Evolutionary conservation across 768 basidiomycete genomes (phyloP).

Genomic region (Coprinellus micaceus): DNA sequence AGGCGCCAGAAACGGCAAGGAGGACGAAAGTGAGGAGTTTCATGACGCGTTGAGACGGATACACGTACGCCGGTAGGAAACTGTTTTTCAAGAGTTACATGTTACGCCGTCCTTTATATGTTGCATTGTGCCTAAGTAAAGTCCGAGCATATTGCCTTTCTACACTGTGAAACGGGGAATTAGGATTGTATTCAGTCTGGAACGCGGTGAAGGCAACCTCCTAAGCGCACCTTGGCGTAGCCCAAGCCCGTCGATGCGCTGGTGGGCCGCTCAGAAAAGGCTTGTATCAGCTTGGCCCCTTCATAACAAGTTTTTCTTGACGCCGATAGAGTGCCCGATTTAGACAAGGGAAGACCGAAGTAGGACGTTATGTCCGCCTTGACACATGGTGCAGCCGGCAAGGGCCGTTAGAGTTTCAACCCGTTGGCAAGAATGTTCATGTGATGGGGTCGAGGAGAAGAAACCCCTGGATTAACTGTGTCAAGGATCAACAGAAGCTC

Average conservation of each 20-base stretch:
- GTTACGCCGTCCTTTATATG: not conserved
- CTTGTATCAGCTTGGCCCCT: no score
- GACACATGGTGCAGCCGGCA: not conserved
- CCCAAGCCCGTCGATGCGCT: no score
- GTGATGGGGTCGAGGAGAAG: not conserved
- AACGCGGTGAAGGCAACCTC: no score
- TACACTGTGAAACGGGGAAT: no score
- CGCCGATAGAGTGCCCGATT: not conserved
- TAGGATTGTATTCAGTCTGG: no score
- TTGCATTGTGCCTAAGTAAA: no score
- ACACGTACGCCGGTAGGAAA: not conserved
- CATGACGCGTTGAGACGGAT: no score
- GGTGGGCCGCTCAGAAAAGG: no score
- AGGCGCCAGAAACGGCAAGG: not conserved
- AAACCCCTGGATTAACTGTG: not conserved
- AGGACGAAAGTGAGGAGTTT: conserved; percentile 7
- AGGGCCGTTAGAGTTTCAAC: not conserved
- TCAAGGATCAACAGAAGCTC: not conserved
- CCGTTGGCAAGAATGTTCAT: not conserved
- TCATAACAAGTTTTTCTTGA: no score
- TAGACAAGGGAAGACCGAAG: not conserved
- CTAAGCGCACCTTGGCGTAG: no score
- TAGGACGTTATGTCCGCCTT: not conserved
- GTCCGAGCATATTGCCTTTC: no score
- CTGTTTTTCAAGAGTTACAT: not conserved